Conservation (phyloP, 345 rosid species). For the Hibiscus mutabilis region DNA sequence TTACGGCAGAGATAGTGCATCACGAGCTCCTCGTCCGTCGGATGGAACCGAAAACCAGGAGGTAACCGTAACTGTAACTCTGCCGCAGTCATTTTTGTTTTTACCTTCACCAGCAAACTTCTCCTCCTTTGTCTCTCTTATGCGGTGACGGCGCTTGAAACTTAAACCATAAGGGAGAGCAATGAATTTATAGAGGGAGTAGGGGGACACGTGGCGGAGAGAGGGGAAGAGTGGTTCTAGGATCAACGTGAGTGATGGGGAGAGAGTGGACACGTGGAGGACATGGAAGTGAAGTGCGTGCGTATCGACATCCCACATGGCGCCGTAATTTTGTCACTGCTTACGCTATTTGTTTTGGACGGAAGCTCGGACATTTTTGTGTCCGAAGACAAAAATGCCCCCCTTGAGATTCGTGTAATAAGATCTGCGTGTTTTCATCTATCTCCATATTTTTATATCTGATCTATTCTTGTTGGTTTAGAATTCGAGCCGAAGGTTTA, state of each 20-base stretch:
- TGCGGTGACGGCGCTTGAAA: conserved; percentile 53
- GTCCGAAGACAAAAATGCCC: background rate
- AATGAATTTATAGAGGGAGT: conserved; percentile 50
- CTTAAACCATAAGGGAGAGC: conserved; percentile 34
- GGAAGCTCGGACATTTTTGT: background rate
- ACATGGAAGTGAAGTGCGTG: conserved; percentile 19
- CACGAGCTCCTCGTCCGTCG: conserved; percentile 97
- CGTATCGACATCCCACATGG: conserved; percentile 24
- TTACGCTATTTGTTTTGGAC: conserved; percentile 74
- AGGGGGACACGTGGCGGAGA: conserved; percentile 20
- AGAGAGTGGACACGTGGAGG: no score
- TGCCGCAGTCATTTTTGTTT: conserved; percentile 28
- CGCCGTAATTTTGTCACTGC: conserved; percentile 71
- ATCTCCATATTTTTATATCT: background rate
- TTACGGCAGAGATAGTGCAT: conserved; percentile 77
- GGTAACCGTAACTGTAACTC: conserved; percentile 61
- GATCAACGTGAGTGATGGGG: no score
- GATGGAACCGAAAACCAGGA: conserved; percentile 92
- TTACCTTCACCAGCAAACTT: background rate
- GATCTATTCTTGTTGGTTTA: background rate
- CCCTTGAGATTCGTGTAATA: conserved; percentile 24
- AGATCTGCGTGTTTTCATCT: conserved; percentile 17
- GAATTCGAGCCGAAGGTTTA: background rate
- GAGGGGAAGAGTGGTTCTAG: background rate
- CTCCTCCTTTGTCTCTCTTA: background rate